phyloP scores from a whole-genome alignment of 2,329 filamentous ascomycete genomes.

The Aspergillus pseudoglaucus region DNA sequence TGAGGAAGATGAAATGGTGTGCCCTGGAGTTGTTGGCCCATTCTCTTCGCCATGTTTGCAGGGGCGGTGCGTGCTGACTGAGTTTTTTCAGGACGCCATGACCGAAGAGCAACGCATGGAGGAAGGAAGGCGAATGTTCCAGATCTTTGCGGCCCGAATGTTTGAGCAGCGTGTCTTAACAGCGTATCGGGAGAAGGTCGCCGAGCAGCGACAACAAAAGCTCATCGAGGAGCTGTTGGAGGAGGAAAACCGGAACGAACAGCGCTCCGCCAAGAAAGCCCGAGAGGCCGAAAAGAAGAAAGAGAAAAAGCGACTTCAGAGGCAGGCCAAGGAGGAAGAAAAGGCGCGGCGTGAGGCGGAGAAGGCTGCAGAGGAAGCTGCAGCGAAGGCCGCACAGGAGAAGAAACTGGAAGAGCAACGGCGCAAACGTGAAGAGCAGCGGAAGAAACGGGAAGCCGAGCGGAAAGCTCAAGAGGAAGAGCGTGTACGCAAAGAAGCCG shows the following conservation, averaged over 20 bases:
- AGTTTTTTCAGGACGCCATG: slow-evolving; percentile 70
- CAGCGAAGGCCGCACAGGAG: slow-evolving; percentile 66
- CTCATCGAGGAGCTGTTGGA: slow-evolving; percentile 87
- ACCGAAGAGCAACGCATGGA: slow-evolving; percentile 99
- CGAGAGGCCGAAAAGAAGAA: slow-evolving; percentile 93
- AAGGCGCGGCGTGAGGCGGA: slow-evolving; percentile 82
- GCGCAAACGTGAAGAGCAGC: slow-evolving; percentile 78
- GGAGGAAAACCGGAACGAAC: slow-evolving; percentile 67
- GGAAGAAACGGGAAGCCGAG: slow-evolving; percentile 84
- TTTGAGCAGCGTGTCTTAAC: slow-evolving; percentile 95
- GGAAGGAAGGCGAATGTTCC: slow-evolving; percentile 96
- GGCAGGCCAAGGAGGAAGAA: slow-evolving; percentile 83
- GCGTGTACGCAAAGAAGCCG: slow-evolving; percentile 73
- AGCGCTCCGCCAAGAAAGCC: slow-evolving; percentile 86
- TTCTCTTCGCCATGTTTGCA: not conserved
- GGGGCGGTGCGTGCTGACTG: slow-evolving; percentile 27
- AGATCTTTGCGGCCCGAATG: slow-evolving; percentile 98
- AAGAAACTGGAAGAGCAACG: slow-evolving; percentile 74
- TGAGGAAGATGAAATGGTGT: slow-evolving; percentile 60
- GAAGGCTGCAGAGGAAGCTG: slow-evolving; percentile 78
- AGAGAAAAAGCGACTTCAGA: slow-evolving; percentile 85
- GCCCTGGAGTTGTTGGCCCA: slow-evolving; percentile 12
- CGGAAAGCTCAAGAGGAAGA: slow-evolving; percentile 89
- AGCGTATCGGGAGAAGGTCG: slow-evolving; percentile 96
- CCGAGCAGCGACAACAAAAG: slow-evolving; percentile 82